Base-by-base conservation (phyloP, 768 basidiomycete species). In the Pleurotus platypus region DNA sequence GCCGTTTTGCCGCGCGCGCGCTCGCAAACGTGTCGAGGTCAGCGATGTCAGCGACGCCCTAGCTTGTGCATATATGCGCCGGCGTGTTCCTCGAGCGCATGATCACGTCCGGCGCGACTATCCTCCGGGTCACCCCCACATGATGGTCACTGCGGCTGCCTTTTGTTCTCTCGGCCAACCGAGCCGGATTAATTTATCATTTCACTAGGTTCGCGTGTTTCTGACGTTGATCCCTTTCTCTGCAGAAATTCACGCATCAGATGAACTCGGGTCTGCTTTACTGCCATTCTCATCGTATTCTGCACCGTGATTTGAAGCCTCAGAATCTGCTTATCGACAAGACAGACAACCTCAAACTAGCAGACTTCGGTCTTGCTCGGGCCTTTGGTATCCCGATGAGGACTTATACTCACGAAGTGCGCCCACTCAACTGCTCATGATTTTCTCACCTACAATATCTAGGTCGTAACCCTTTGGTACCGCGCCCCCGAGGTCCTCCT, bases 391-490 rank as follows among this genome's bases (percentile, higher is more conserved):
- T 99, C 64, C 97, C 97, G 42, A 87, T 99, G 79, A 81, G 97
- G 64, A 97, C 96, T n/a, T 99, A 98, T 70, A 99, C 96, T 13
- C 97, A 98, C 67, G 97, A 99, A 81, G 96, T 93, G 58, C 54
- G 58, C 6, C 56, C 22, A 35, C 43, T 47, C 43, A 24, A n/a
- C 37, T 9, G 9, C 56, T 42, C 6, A 54, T 18, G 54, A 49
- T 11, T 35, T 35, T 35, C 1, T 35, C 0, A 2, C 0, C 30
- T 35, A 35, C 26, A 5, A 46, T 57, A 24, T 11, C 3, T 68
- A 99, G 97, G 97, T 99, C 47, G 97, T 99, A 18, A 99, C 97
- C 7, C 81, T 99, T 39, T 99, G 97, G 97, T 99, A 99, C 69
- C 92, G 97, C 49, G 93, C 96, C 4, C 97, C 97, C 2, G 97